These are phyloP conservation scores for Xylaria flabelliformis DNA, from an alignment of 495 filamentous ascomycete genomes.

Conservation along the genomic window DNA sequence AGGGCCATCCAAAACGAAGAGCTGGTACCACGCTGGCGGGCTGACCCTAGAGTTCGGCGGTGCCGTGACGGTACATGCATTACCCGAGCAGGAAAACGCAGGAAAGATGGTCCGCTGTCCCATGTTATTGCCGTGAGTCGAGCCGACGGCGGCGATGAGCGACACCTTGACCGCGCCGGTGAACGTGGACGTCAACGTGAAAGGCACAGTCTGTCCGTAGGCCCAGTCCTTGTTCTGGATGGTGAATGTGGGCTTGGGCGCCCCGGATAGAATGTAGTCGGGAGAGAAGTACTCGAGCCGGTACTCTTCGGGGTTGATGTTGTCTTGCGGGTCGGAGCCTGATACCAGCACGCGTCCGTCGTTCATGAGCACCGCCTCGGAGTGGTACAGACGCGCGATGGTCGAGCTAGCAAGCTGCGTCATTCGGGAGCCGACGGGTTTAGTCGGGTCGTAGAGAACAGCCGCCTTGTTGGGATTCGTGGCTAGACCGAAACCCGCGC, in stretches of 20 bases:
- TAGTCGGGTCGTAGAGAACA: conserved; percentile 54
- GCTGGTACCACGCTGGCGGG: conserved; percentile 53
- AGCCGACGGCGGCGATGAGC: conserved; percentile 47
- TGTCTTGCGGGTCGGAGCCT: conserved; percentile 55
- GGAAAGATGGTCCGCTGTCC: conserved; percentile 57
- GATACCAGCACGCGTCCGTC: conserved; percentile 59
- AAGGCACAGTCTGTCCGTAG: conserved; percentile 36
- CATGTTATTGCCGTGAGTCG: conserved; percentile 55
- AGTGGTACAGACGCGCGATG: conserved; percentile 56
- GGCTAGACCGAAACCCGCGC: conserved; percentile 56
- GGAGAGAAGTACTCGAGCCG: conserved; percentile 58
- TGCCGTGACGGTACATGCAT: conserved; percentile 48
- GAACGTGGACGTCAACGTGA: conserved; percentile 33
- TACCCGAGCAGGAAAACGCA: conserved; percentile 43
- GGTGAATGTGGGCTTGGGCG: conserved; percentile 39
- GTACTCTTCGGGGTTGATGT: conserved; percentile 49
- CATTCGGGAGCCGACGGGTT: conserved; percentile 53
- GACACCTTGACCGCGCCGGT: conserved; percentile 43
- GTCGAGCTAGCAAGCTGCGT: conserved; percentile 56
- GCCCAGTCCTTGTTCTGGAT: conserved; percentile 45
- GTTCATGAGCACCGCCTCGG: conserved; percentile 52
- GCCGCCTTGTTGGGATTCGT: conserved; percentile 52
- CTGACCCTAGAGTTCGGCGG: conserved; percentile 49
- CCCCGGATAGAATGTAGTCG: conserved; percentile 50
- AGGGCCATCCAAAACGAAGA: conserved; percentile 52